A percentile compares a stretch with the other conserved stretches of the same genome.
phyloP scores from a whole-genome alignment of 179 eudicot species.

The Vitellaria paradoxa region DNA sequence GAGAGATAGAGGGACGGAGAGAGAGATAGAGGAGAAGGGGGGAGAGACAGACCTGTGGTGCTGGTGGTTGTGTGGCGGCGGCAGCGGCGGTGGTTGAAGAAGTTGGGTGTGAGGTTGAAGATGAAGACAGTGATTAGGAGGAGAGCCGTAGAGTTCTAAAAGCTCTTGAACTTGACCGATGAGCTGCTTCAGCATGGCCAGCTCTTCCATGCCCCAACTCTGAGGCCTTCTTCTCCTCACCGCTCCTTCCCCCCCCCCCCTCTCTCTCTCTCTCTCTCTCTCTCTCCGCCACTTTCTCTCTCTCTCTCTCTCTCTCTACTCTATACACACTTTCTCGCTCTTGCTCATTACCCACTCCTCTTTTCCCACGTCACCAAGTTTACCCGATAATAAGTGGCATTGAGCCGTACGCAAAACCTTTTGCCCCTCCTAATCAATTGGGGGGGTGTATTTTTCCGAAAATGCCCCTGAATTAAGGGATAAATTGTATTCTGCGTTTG shows the following conservation, averaged over 20 bases:
- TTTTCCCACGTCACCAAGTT: conserved; percentile 23
- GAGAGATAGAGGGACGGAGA: not conserved
- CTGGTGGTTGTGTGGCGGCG: conserved; percentile 18
- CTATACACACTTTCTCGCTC: conserved; percentile 11
- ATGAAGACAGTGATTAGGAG: conserved; percentile 18
- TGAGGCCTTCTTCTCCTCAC: not conserved
- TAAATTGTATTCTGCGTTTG: too few species aligned
- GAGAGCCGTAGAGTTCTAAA: conserved; percentile 30
- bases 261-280: conserved; percentile 15
- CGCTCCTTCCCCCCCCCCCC: conserved; percentile 8
- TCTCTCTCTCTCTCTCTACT: conserved; percentile 10
- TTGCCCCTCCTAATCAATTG: conserved; percentile 11
- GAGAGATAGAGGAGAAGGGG: not conserved
- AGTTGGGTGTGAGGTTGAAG: conserved; percentile 17
- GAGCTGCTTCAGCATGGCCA: conserved; percentile 70
- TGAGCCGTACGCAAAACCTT: conserved; percentile 44
- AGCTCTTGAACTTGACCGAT: conserved; percentile 57
- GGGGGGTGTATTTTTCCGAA: not conserved
- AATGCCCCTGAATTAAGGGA: not conserved
- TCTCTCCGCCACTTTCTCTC: conserved; percentile 14
- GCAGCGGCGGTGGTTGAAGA: conserved; percentile 12
- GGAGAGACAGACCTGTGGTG: conserved; percentile 18
- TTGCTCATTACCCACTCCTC: conserved; percentile 6
- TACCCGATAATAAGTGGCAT: conserved; percentile 29
- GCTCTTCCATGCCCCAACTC: conserved; percentile 43